phyloP scores from a whole-genome alignment of 2,329 filamentous ascomycete species.

The Pseudogymnoascus sp. region DNA sequence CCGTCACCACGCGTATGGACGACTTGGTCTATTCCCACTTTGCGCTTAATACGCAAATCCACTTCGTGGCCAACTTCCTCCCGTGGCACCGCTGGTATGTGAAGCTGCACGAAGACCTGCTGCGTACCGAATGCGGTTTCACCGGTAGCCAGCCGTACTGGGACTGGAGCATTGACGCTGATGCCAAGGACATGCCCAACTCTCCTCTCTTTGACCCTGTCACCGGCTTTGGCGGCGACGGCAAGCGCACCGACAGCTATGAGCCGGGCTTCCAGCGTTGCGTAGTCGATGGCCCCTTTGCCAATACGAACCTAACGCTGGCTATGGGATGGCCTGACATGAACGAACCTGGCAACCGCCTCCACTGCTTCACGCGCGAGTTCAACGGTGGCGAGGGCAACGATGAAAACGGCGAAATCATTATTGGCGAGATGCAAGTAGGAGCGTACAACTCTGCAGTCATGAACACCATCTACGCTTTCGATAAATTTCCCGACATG shows the following conservation, averaged over 20 bases:
- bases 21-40: slow-evolving; percentile 19
- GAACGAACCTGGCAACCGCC: slow-evolving; percentile 14
- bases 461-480: not conserved
- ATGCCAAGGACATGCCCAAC: not conserved
- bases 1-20: slow-evolving; percentile 18
- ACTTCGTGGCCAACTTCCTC: slow-evolving; percentile 28
- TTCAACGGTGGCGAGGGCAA: slow-evolving; percentile 14
- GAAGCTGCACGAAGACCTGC: slow-evolving; percentile 26
- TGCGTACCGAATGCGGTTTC: slow-evolving; percentile 29
- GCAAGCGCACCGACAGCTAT: slow-evolving; percentile 21
- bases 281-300: not conserved
- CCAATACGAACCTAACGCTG: slow-evolving; percentile 14
- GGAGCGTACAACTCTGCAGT: not conserved
- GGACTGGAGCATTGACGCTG: slow-evolving; percentile 26
- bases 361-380: slow-evolving; percentile 20
- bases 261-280: not conserved
- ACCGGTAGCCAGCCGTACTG: slow-evolving; percentile 30
- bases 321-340: slow-evolving; percentile 18
- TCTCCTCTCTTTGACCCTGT: slow-evolving; percentile 29
- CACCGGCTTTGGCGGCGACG: slow-evolving; percentile 29
- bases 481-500: not conserved
- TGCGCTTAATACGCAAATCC: slow-evolving; percentile 16
- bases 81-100: slow-evolving; percentile 32
- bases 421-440: slow-evolving; percentile 18
- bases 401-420: not conserved